Base-by-base conservation (phyloP, 2,329 filamentous ascomycete genomes). In the Ceratocystis albifundus region DNA sequence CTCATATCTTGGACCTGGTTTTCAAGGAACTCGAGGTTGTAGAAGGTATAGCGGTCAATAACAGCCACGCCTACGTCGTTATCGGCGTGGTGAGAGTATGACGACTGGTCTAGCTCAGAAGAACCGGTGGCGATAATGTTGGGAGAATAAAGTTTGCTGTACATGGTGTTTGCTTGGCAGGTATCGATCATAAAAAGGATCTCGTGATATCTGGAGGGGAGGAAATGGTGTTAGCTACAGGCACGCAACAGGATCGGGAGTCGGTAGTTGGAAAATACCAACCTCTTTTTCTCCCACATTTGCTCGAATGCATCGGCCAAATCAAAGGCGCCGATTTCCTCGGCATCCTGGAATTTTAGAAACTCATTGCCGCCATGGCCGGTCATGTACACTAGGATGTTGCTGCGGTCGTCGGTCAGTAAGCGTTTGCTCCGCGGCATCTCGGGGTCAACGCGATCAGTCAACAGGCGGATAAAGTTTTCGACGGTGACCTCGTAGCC, bases 141-240 rank as follows among this genome's bases (percentile, higher is more conserved):
- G 61, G 93, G 93, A 4, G 91, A 96, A 80, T 99, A 99, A 73
- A 99, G 90, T 72, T 96, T 93, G 74, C 87, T 93, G 78, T 96
- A 99, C 91, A 99, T 96, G 41, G 94, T 99, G 76, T 99, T 99
- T 66, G 94, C 94, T 78, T 99, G 94, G 78, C 94, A 99, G 0
- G 94, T 99, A 76, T 99, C 94, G 77, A 99, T 99, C 94, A 99
- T 99, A 80, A 99, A 99, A 67, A 99, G 84, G 71, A 99, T 86
- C 77, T 99, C 94, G 75, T 97, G 90, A 76, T 97, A 99, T 74
- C 87, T 88, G 70, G 46, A 17, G 22, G 20, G 22, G 6, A 53
- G 22, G 20, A 4, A 2, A 10, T 10, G 36, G 10, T 41, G 36
- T 41, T 10, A 41, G 36, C 36, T 10, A 41, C 15, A 12, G 36